Evolutionary conservation across 352 stramenopile genomes (phyloP).

Genomic region (Thraustochytrium striatum): DNA sequence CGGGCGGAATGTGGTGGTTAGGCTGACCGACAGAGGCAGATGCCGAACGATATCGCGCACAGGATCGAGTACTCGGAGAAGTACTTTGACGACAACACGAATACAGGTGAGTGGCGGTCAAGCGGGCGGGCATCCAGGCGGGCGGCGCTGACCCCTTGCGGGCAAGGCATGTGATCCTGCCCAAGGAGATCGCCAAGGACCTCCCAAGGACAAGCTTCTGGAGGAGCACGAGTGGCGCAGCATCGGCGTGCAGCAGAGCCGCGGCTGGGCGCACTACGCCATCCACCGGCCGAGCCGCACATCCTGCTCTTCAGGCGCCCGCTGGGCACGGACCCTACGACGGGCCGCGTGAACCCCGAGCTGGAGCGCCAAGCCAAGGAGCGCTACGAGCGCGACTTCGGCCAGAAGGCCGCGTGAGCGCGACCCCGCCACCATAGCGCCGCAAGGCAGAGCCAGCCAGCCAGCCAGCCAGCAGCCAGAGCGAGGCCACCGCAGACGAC

Average conservation of each 20-base stretch:
- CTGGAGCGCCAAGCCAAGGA: conserved; percentile 91
- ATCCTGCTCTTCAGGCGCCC: conserved; percentile 97
- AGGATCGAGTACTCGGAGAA: conserved; percentile 92
- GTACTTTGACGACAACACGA: conserved; percentile 86
- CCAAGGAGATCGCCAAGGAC: conserved; percentile 93
- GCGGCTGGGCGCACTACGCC: conserved; percentile 97
- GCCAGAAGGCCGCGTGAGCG: no score
- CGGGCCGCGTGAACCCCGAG: conserved; percentile 82
- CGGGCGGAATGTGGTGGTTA: neutral
- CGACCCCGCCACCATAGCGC: no score
- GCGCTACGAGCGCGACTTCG: conserved; percentile 71
- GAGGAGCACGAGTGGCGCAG: conserved; percentile 94
- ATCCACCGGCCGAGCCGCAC: conserved; percentile 97
- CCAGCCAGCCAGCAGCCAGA: no score
- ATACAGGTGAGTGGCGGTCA: conserved; percentile 68
- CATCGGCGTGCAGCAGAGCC: conserved; percentile 90
- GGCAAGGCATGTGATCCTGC: conserved; percentile 84
- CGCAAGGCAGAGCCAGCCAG: no score
- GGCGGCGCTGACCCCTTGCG: neutral
- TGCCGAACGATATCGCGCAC: conserved; percentile 67
- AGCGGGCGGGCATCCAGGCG: neutral
- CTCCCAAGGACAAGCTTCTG: conserved; percentile 85
- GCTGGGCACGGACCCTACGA: conserved; percentile 92
- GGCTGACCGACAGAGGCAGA: neutral
- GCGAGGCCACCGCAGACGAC: no score